phyloP scores from a whole-genome alignment of 2,329 filamentous ascomycete genomes.

The Colletotrichum phormii region DNA sequence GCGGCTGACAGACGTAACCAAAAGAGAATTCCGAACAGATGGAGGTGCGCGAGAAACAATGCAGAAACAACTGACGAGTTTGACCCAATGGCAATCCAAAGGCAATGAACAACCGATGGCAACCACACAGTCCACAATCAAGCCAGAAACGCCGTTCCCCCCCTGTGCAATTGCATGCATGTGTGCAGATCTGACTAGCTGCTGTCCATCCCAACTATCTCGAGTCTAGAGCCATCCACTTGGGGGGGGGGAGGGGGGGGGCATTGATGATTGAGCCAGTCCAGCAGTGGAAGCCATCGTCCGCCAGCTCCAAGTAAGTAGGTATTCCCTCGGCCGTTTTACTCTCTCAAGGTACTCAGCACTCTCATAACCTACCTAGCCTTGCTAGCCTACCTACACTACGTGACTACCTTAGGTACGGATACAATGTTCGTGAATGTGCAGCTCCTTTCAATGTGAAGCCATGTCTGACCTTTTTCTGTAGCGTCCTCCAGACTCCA shows the following conservation, averaged over 20 bases:
- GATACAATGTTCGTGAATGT: too few species aligned
- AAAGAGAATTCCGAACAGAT: background rate
- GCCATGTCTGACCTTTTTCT: background rate
- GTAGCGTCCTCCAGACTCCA: background rate
- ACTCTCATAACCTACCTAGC: background rate
- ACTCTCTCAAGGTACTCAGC: background rate
- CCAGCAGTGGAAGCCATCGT: constrained; percentile 3
- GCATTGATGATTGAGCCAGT: background rate
- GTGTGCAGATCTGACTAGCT: constrained; percentile 26
- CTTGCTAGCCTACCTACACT: too few species aligned
- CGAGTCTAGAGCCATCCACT: background rate
- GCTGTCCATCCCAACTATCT: constrained; percentile 8
- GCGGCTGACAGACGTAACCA: background rate
- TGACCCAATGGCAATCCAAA: background rate
- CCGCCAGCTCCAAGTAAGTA: background rate
- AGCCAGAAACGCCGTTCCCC: background rate
- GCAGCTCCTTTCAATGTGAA: background rate
- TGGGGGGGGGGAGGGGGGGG: background rate
- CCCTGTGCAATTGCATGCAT: constrained; percentile 26
- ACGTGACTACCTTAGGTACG: too few species aligned
- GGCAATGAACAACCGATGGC: background rate
- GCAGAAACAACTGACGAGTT: background rate
- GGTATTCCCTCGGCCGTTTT: background rate
- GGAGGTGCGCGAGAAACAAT: background rate
- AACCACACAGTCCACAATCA: background rate